Conservation (phyloP, 345 rosid genomes). For the Alliaria petiolata region DNA sequence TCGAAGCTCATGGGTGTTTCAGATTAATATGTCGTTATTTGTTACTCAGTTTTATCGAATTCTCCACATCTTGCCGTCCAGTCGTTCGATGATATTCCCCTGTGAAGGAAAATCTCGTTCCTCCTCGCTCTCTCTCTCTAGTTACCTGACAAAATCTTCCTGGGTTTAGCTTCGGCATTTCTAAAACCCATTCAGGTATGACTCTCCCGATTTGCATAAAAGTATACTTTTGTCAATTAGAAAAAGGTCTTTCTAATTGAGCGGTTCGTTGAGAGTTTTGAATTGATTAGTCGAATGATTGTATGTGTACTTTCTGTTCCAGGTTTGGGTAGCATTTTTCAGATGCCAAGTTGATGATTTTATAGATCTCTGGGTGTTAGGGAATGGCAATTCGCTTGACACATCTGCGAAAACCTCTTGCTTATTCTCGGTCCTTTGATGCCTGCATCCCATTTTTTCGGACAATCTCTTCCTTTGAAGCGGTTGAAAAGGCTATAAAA, state of each 20-base stretch:
- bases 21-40: background rate
- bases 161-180: background rate
- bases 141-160: background rate
- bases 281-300: background rate
- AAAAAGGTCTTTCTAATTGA: background rate
- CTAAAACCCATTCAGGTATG: slow-evolving; percentile 20
- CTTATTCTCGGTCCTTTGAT: slow-evolving; percentile 11
- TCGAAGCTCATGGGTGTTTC: background rate
- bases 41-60: background rate
- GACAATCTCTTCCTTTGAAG: slow-evolving; percentile 36
- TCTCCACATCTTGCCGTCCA: slow-evolving; percentile 7
- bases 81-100: slow-evolving; percentile 32
- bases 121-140: background rate
- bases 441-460: slow-evolving; percentile 9
- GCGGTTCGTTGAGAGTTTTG: background rate
- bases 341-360: background rate
- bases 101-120: slow-evolving; percentile 2
- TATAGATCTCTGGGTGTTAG: background rate
- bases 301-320: background rate
- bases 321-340: background rate
- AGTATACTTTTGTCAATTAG: background rate
- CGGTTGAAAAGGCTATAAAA: slow-evolving; percentile 50
- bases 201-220: background rate
- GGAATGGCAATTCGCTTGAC: slow-evolving; percentile 31
- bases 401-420: slow-evolving; percentile 17